phyloP scores from a whole-genome alignment of 2,329 filamentous ascomycete genomes.

The Diplodia scrobiculata region DNA sequence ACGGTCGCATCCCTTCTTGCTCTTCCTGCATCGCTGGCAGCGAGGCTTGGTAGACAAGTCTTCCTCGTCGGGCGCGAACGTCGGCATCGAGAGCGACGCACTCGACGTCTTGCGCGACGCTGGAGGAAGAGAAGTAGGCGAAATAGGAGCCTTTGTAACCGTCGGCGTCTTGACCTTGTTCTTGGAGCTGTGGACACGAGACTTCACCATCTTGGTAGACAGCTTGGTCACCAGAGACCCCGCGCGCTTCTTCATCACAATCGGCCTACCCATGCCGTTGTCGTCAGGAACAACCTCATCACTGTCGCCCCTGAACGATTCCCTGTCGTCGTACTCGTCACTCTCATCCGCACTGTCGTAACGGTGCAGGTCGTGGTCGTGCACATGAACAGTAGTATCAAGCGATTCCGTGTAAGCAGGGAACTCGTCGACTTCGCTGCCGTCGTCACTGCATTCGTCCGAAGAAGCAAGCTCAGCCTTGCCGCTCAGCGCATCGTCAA shows the following conservation, averaged over 20 bases:
- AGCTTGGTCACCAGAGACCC: constrained; percentile 44
- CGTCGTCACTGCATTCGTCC: constrained; percentile 68
- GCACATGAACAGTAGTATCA: constrained; percentile 31
- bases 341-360: constrained; percentile 57
- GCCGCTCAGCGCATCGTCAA: constrained; percentile 91
- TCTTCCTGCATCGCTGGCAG: constrained; percentile 97
- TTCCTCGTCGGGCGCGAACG: constrained; percentile 72
- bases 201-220: constrained; percentile 45
- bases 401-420: constrained; percentile 33
- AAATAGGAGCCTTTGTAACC: constrained; percentile 52
- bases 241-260: constrained; percentile 44
- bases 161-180: constrained; percentile 52
- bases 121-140: constrained; percentile 65
- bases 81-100: constrained; percentile 67
- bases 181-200: constrained; percentile 53
- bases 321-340: constrained; percentile 60
- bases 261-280: constrained; percentile 43
- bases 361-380: constrained; percentile 42
- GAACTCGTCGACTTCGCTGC: constrained; percentile 64
- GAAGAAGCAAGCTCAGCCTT: constrained; percentile 82
- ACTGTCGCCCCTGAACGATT: constrained; percentile 59
- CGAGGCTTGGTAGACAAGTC: constrained; percentile 93
- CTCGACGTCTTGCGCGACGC: constrained; percentile 73
- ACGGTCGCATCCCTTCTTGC: constrained; percentile 98
- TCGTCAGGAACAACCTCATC: constrained; percentile 50